Base-by-base conservation (phyloP, 352 stramenopile genomes). In the Phytopythium kandeliae region DNA sequence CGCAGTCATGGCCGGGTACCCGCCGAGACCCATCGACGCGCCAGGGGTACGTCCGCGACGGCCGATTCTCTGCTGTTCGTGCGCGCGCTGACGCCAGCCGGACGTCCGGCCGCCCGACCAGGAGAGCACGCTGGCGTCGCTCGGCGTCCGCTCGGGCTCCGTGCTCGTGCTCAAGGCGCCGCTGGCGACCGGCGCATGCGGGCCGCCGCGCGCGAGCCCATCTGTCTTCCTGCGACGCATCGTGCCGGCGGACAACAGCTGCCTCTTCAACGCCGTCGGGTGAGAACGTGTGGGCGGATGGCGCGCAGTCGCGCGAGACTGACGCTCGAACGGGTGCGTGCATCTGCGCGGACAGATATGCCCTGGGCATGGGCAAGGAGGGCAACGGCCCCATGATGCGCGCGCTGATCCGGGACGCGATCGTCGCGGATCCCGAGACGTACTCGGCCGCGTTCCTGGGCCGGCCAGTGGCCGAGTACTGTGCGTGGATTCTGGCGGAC, bases 241-340 rank as follows among this genome's bases (percentile, higher is more conserved):
- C 2, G 78, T 95, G 36, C 74, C 84, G 8, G 81, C 81, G 13
- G 84, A 95, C 60, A 95, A 95, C 57, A 92, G 79, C 54, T 95
- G 84, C 53, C 65, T 95, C 8, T 95, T 95, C 55, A 89, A 92
- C 62, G 70, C 75, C n/a, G 86, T 95, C 31, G 77, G 72, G 68
- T 91, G 48, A n/a, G 55, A 40, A 26, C 37, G 22, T 25, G 7
- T 44, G 22, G 26, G 30, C 13, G 3, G 26, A n/a, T 19, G n/a
- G n/a, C n/a, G n/a, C n/a, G n/a, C n/a, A n/a, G n/a, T n/a, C n/a
- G n/a, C n/a, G n/a, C n/a, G n/a, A n/a, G n/a, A n/a, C n/a, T n/a
- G n/a, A n/a, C n/a, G n/a, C n/a, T n/a, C n/a, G n/a, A n/a, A n/a
- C n/a, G n/a, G n/a, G n/a, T n/a, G n/a, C n/a, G n/a, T n/a, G n/a